Conservation (phyloP, 345 rosid genomes). For the Boechera stricta region DNA sequence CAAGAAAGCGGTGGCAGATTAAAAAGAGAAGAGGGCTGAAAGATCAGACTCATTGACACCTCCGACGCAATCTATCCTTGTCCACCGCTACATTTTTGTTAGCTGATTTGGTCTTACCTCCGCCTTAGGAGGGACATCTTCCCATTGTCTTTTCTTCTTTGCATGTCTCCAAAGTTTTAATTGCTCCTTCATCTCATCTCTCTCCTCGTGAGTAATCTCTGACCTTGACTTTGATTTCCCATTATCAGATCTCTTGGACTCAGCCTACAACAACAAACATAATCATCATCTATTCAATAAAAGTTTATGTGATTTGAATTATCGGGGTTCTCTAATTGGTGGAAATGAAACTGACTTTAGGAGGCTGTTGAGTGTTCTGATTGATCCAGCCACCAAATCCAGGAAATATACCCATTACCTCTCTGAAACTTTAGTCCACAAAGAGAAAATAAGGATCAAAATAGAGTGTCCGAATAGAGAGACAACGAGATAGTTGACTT, state of each 20-base stretch:
- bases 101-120: conserved; percentile 49
- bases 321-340: background rate
- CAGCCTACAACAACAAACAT: conserved; percentile 46
- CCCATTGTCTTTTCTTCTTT: conserved; percentile 56
- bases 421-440: background rate
- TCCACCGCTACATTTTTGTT: conserved; percentile 57
- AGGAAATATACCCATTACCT: background rate
- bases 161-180: conserved; percentile 67
- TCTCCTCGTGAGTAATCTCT: background rate
- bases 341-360: conserved; percentile 7
- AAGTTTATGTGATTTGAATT: background rate
- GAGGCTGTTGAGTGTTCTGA: conserved; percentile 5
- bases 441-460: conserved; percentile 4
- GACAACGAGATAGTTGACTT: background rate
- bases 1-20: conserved; percentile 85
- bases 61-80: conserved; percentile 73
- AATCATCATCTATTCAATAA: background rate
- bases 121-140: conserved; percentile 56
- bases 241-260: background rate
- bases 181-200: conserved; percentile 55
- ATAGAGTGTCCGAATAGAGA: background rate
- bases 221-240: background rate
- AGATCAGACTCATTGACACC: conserved; percentile 66
- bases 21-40: conserved; percentile 63
- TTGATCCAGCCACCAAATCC: background rate